Base-by-base conservation (phyloP, 306 rosid species). In the Corylus avellana region DNA sequence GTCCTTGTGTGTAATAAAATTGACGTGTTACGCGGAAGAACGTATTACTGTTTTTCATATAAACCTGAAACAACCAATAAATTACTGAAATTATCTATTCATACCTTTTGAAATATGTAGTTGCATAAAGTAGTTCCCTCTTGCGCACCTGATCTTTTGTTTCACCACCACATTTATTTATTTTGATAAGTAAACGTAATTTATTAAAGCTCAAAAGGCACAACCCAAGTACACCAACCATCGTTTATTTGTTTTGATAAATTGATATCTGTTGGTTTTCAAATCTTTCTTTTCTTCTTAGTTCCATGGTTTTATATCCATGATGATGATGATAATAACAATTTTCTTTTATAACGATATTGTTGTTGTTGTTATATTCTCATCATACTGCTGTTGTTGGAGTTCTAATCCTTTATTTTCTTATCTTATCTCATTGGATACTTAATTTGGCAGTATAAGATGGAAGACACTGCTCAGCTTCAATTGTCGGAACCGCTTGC, bases 391-490 rank as follows among this genome's bases (percentile, higher is more conserved):
- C 12, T 49, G 53, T 49, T 49, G 53, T 10, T 49, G 22, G 53
- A 3, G 16, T 48, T 76, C 44, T 37, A 39, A 58, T 67, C 1
- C 37, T 49, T 7, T 78, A 63, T n/a, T 22, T 48, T 57, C 76
- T 70, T 67, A 27, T 63, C 56, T 8, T 70, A 64, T 78, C 22
- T 49, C 59, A 57, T 57, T 76, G 63, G 62, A 77, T 82, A 48
- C 78, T 72, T 76, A 49, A 59, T 83, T 73, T 79, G 73, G 67
- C 97, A 96, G 99, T 89, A 91, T 96, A 96, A 90, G 99, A 82
- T 96, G 99, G 99, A 96, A 88, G 91, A 96, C 99, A 46, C 98
- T 96, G 66, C 98, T 96, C 68, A 91, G 97, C 83, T 96, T 96
- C 86, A 96, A 91, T 80, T 95, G 99, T 85, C 97, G 98, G 86